Conservation (phyloP, 1,284 basidiomycete genomes). For the Cystobasidiaceae sp. region DNA sequence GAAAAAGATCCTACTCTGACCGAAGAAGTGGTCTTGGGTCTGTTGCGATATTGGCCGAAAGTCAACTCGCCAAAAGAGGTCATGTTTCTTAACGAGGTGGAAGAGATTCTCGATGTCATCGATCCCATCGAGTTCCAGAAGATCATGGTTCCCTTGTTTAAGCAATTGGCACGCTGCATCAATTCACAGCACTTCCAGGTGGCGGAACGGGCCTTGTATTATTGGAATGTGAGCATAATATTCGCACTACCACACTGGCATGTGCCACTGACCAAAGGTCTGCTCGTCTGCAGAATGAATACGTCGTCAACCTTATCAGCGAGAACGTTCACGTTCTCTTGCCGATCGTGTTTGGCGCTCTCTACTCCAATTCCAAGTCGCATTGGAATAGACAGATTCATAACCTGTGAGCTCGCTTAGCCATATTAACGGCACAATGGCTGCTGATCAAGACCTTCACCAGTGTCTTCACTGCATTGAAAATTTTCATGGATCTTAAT, state of each 20-base stretch:
- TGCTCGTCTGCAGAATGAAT: too few species aligned
- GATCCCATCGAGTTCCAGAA: constrained; percentile 95
- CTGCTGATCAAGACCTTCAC: too few species aligned
- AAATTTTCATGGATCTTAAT: constrained; percentile 99
- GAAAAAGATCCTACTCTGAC: constrained; percentile 92
- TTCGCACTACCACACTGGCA: too few species aligned
- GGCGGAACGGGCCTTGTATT: constrained; percentile 46
- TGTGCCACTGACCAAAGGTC: too few species aligned
- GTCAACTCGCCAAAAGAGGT: constrained; percentile 99
- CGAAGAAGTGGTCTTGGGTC: constrained; percentile 90
- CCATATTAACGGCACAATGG: neutral
- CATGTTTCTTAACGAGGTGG: constrained; percentile 99
- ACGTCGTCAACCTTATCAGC: constrained; percentile 98
- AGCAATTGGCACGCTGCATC: constrained; percentile 92
- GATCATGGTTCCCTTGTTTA: constrained; percentile 89
- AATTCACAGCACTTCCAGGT: constrained; percentile 98
- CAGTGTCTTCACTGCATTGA: constrained; percentile 91
- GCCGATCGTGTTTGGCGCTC: constrained; percentile 95
- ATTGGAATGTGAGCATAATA: constrained; percentile 23
- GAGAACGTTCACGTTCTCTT: constrained; percentile 85
- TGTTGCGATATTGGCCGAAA: constrained; percentile 97
- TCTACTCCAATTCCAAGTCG: constrained; percentile 92
- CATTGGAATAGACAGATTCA: constrained; percentile 87
- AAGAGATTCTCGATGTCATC: constrained; percentile 97
- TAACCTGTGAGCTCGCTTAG: constrained; percentile 20